Conservation (phyloP, 129 eudicot genomes). For the Calendula officinalis region DNA sequence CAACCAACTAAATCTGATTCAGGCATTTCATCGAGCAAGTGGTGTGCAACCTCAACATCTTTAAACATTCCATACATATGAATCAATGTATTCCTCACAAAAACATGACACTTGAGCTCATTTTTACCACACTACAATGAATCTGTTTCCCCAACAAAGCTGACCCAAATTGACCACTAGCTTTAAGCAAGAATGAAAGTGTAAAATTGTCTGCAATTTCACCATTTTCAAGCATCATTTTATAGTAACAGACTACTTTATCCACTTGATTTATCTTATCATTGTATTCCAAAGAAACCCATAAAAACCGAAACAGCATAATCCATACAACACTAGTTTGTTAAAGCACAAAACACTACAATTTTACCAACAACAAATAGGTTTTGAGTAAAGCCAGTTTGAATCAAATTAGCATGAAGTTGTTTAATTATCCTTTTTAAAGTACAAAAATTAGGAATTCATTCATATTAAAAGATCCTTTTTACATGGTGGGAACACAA, state of each 20-base stretch:
- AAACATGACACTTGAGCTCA: constrained; percentile 34
- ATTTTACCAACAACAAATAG: constrained; percentile 45
- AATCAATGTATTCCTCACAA: constrained; percentile 42
- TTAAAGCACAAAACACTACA: constrained; percentile 41
- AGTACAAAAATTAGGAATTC: no score
- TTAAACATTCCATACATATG: constrained; percentile 45
- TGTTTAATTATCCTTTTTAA: constrained; percentile 20
- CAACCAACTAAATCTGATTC: constrained; percentile 39
- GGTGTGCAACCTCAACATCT: constrained; percentile 28
- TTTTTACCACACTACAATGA: constrained; percentile 32
- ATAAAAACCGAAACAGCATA: constrained; percentile 43
- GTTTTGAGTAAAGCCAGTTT: constrained; percentile 32
- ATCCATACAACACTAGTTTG: constrained; percentile 33
- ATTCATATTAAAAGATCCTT: no score
- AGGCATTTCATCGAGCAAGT: constrained; percentile 44
- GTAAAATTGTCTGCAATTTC: constrained; percentile 40
- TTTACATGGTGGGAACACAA: no score
- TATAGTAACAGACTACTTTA: constrained; percentile 32
- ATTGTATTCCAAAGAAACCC: constrained; percentile 23
- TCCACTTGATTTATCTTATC: constrained; percentile 36
- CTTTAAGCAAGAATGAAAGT: constrained; percentile 52
- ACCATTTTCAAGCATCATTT: constrained; percentile 36
- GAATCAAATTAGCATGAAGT: constrained; percentile 38
- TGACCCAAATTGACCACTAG: constrained; percentile 37
- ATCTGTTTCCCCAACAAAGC: constrained; percentile 38